These are phyloP conservation scores for Peribolospora baueri DNA, from an alignment of 768 basidiomycete species.

Conservation along the genomic window DNA sequence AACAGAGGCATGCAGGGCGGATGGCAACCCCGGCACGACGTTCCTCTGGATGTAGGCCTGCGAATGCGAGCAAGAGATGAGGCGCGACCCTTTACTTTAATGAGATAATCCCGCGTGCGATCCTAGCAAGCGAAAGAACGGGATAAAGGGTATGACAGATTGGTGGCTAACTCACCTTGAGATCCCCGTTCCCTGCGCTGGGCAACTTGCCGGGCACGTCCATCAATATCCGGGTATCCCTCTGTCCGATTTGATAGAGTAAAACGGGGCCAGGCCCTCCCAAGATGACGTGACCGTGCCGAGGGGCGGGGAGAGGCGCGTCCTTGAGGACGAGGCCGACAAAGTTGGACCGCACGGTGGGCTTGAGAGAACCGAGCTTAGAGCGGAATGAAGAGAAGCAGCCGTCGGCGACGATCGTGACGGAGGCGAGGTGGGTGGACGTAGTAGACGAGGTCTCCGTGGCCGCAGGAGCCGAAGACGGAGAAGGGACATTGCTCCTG, in stretches of 20 bases:
- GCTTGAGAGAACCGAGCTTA: conserved; percentile 28
- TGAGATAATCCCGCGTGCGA: not conserved
- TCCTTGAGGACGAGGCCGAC: conserved; percentile 65
- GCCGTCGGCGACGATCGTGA: conserved; percentile 78
- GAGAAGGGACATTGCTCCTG: conserved; percentile 22
- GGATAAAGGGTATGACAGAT: not conserved
- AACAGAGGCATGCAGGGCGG: conserved; percentile 40
- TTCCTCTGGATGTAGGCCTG: conserved; percentile 45
- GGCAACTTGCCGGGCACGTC: conserved; percentile 63
- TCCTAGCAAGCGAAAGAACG: not conserved
- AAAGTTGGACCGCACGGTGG: conserved; percentile 38
- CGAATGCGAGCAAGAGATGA: not conserved
- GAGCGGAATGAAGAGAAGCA: conserved; percentile 65
- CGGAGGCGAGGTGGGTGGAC: conserved; percentile 39
- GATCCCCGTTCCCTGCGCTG: conserved; percentile 25
- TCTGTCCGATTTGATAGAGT: conserved; percentile 67
- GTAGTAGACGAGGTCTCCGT: conserved; percentile 19
- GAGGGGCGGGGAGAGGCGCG: conserved; percentile 24
- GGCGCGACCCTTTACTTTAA: not conserved
- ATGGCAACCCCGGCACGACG: conserved; percentile 59
- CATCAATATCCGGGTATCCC: conserved; percentile 75
- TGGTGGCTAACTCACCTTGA: conserved; percentile 31
- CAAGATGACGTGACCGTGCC: conserved; percentile 19
- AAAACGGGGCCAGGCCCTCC: conserved; percentile 46
- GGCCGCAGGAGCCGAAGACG: conserved; percentile 8